phyloP scores from a whole-genome alignment of 352 stramenopile genomes.

The Thalassiosira livingstoniorum region DNA sequence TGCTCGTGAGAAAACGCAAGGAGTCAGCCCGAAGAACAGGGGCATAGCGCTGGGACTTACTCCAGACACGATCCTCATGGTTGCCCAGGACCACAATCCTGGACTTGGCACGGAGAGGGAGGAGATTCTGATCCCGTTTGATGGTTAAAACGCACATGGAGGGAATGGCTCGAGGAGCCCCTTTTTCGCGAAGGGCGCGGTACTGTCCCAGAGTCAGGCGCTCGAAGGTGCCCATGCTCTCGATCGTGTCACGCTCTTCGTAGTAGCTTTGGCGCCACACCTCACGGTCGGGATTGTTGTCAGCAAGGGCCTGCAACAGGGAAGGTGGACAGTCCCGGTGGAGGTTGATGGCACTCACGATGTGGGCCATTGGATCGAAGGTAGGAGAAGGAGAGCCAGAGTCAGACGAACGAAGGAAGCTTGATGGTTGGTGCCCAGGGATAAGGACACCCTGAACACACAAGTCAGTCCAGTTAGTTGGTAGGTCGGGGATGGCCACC shows the following conservation, averaged over 20 bases:
- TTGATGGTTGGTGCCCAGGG: constrained; percentile 24
- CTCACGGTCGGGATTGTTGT: constrained; percentile 19
- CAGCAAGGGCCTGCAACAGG: constrained; percentile 4
- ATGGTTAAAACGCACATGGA: constrained; percentile 60
- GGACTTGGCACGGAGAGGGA: constrained; percentile 53
- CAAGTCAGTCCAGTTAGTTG: constrained; percentile 4
- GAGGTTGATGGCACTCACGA: constrained; percentile 10
- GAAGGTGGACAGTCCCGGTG: constrained; percentile 6
- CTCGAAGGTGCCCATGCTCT: constrained; percentile 24
- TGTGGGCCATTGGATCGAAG: neutral
- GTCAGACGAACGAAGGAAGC: neutral
- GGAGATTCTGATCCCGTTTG: constrained; percentile 49
- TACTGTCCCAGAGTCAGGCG: constrained; percentile 28
- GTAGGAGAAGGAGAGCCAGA: neutral
- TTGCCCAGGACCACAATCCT: constrained; percentile 61
- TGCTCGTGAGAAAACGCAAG: constrained; percentile 35
- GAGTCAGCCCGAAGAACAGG: constrained; percentile 43
- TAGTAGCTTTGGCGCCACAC: constrained; percentile 19
- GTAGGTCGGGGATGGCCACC: constrained; percentile 14
- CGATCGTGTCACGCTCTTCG: constrained; percentile 20
- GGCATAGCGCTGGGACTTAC: constrained; percentile 30
- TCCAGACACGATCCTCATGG: constrained; percentile 33
- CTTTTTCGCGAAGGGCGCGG: neutral
- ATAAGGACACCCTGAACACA: constrained; percentile 8
- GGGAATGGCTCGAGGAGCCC: constrained; percentile 7